Evolutionary conservation across 345 rosid genomes (phyloP).

Genomic region (Chamaenerion angustifolium): DNA sequence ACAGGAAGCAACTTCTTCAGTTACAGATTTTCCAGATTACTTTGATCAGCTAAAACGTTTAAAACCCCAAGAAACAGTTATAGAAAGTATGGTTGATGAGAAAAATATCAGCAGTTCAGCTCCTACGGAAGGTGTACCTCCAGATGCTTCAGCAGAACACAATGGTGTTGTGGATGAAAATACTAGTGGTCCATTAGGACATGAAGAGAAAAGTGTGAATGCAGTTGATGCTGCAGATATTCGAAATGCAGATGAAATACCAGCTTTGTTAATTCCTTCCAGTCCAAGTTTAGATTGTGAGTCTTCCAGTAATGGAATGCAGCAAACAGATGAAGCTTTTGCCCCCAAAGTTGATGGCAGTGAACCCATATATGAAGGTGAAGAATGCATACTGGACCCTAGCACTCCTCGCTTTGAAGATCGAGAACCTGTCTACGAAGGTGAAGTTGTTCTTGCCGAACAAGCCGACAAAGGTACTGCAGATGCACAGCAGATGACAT

Average conservation of each 20-base stretch:
- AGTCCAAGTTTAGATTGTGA: constrained; percentile 30
- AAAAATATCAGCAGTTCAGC: constrained; percentile 11
- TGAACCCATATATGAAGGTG: constrained; percentile 97
- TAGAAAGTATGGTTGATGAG: constrained; percentile 15
- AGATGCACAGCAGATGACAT: constrained; percentile 22
- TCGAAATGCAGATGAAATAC: constrained; percentile 12
- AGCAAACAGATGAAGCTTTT: constrained; percentile 30
- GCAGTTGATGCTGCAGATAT: constrained; percentile 22
- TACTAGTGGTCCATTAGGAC: constrained; percentile 9
- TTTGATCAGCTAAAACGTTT: constrained; percentile 18
- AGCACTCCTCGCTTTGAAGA: constrained; percentile 37
- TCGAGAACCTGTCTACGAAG: constrained; percentile 90
- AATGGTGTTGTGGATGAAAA: constrained; percentile 12
- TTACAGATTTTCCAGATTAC: constrained; percentile 18
- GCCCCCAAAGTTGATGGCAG: constrained; percentile 49
- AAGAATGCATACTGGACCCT: constrained; percentile 74
- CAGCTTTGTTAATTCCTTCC: constrained; percentile 9
- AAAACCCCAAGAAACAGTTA: constrained; percentile 15
- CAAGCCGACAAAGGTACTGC: constrained; percentile 41
- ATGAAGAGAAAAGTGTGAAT: constrained; percentile 15
- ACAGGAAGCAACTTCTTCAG: constrained; percentile 16
- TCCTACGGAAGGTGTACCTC: constrained; percentile 16
- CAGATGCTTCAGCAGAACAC: constrained; percentile 14
- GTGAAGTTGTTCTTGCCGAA: constrained; percentile 83
- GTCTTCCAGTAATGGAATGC: constrained; percentile 33